phyloP scores from a whole-genome alignment of 179 eudicot species.

The Spinacia oleracea region DNA sequence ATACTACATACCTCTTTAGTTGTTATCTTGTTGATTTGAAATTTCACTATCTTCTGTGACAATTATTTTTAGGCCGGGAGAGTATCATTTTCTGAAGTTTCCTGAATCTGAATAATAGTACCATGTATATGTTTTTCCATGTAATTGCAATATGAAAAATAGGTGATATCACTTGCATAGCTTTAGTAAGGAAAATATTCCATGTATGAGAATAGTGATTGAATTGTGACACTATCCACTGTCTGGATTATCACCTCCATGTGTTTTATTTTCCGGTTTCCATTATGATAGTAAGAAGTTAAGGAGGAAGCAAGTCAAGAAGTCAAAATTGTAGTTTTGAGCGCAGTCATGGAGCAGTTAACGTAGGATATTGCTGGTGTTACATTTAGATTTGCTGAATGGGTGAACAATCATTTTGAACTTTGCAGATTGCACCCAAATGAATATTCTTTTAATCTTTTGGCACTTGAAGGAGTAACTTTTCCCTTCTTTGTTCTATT shows the following conservation, averaged over 20 bases:
- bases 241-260: neutral
- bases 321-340: neutral
- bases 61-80: neutral
- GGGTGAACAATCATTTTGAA: neutral
- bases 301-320: neutral
- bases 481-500: neutral
- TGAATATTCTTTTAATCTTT: neutral
- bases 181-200: neutral
- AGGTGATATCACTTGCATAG: neutral
- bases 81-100: neutral
- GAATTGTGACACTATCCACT: neutral
- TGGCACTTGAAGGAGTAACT: neutral
- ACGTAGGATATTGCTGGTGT: neutral
- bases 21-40: neutral
- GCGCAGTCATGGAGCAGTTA: neutral
- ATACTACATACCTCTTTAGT: no score
- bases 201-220: neutral
- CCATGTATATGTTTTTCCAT: neutral
- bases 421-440: neutral
- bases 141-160: neutral
- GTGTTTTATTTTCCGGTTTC: neutral
- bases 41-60: neutral
- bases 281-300: neutral
- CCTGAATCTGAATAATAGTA: neutral
- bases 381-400: no score